Percentiles rank a stretch among this genome's conserved stretches.
Evolutionary conservation across 2,329 filamentous ascomycete species (phyloP).

Genomic region (Bipolaris zeicola): DNA sequence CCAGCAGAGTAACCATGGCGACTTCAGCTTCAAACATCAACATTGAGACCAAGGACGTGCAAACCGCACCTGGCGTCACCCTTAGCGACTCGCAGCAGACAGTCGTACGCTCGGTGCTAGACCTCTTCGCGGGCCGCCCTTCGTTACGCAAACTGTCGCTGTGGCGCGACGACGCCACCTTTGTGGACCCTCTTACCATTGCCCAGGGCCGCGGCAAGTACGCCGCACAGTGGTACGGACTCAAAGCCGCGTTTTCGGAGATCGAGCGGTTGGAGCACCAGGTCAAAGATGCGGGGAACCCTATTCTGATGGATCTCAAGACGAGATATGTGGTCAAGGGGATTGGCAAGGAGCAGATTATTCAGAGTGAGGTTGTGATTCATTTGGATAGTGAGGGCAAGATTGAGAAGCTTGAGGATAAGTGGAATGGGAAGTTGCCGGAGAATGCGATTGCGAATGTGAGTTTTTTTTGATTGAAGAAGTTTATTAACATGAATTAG

Average conservation of each 20-base stretch:
- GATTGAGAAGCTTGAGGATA: slow-evolving; percentile 60
- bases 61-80: slow-evolving; percentile 57
- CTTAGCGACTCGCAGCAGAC: slow-evolving; percentile 52
- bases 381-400: slow-evolving; percentile 51
- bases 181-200: slow-evolving; percentile 64
- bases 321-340: slow-evolving; percentile 61
- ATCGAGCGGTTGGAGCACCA: slow-evolving; percentile 62
- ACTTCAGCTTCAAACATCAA: slow-evolving; percentile 41
- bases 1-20: slow-evolving; percentile 40
- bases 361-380: slow-evolving; percentile 57
- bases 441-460: slow-evolving; percentile 59
- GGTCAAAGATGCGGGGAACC: slow-evolving; percentile 63
- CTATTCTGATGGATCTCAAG: slow-evolving; percentile 62
- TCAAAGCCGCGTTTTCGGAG: slow-evolving; percentile 62
- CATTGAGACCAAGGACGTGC: slow-evolving; percentile 62
- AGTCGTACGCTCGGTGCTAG: slow-evolving; percentile 63
- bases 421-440: slow-evolving; percentile 60
- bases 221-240: slow-evolving; percentile 63
- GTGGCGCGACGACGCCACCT: slow-evolving; percentile 64
- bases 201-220: slow-evolving; percentile 62
- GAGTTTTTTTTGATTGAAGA: slow-evolving; percentile 32
- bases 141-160: slow-evolving; percentile 64
- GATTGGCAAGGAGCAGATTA: slow-evolving; percentile 57
- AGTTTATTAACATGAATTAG: no score
- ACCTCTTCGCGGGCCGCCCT: slow-evolving; percentile 66